These are phyloP conservation scores for Stephania japonica DNA, from an alignment of 164 flowering plant species.

Conservation along the genomic window DNA sequence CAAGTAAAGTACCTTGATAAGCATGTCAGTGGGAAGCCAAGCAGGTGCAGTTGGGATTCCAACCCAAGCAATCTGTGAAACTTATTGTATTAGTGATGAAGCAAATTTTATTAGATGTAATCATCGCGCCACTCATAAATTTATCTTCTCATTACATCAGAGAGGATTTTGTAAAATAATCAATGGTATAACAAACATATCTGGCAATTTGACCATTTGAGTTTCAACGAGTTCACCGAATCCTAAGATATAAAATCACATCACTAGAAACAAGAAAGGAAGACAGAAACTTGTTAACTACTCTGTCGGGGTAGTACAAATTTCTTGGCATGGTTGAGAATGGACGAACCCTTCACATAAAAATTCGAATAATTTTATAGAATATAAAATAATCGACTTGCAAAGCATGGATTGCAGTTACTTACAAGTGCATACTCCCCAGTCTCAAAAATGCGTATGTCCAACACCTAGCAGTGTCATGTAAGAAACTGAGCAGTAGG, in stretches of 20 bases:
- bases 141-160: neutral
- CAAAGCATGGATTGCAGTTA: slow-evolving; percentile 7
- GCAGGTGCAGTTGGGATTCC: slow-evolving; percentile 96
- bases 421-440: slow-evolving; percentile 93
- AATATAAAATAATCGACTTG: neutral
- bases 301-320: neutral
- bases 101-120: neutral
- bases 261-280: neutral
- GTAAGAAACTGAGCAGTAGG: neutral
- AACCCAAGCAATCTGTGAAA: slow-evolving; percentile 75
- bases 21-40: slow-evolving; percentile 95
- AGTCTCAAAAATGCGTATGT: slow-evolving; percentile 72
- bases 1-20: slow-evolving; percentile 53
- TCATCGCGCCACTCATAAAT: neutral
- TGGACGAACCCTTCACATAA: neutral
- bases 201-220: neutral
- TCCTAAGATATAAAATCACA: neutral
- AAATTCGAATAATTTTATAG: neutral
- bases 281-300: neutral
- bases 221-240: neutral
- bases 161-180: neutral
- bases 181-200: neutral
- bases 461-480: slow-evolving; percentile 59
- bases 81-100: neutral
- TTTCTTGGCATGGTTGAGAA: neutral